Conservation (phyloP, 75 land plant genomes). For the Adiantum capillusveneris region DNA sequence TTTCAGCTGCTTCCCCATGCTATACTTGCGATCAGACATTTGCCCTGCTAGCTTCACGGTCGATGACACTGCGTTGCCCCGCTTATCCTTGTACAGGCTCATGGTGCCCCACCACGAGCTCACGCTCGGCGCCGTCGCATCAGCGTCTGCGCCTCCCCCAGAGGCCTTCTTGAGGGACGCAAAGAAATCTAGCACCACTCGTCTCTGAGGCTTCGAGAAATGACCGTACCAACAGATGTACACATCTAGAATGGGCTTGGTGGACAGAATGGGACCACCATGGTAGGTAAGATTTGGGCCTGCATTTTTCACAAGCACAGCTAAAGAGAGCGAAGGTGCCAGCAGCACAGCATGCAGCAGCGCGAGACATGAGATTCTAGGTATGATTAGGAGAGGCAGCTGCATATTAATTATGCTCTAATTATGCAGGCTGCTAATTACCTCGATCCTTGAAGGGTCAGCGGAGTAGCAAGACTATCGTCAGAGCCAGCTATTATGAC, state of each 20-base stretch:
- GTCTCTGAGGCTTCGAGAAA: conserved; percentile 52
- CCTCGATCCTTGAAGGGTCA: no score
- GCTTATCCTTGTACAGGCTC: conserved; percentile 38
- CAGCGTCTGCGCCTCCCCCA: neutral
- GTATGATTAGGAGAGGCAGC: no score
- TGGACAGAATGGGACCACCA: conserved; percentile 53
- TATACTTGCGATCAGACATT: conserved; percentile 24
- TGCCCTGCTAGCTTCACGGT: conserved; percentile 30
- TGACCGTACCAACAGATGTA: conserved; percentile 75
- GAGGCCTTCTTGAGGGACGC: conserved; percentile 31
- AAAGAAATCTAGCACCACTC: conserved; percentile 55
- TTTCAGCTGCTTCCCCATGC: conserved; percentile 49
- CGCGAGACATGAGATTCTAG: no score
- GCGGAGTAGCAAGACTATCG: no score
- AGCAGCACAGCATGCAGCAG: no score
- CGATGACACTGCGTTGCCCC: neutral
- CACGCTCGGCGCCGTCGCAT: conserved; percentile 19
- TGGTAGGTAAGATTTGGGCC: no score
- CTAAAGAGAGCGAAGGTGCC: no score
- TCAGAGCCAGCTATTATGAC: no score
- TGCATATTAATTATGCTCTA: no score
- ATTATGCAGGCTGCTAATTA: no score
- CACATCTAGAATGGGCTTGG: conserved; percentile 24
- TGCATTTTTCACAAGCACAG: no score
- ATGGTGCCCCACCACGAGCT: conserved; percentile 61